phyloP scores from a whole-genome alignment of 331 rosid genomes.

The Quercus lobata region DNA sequence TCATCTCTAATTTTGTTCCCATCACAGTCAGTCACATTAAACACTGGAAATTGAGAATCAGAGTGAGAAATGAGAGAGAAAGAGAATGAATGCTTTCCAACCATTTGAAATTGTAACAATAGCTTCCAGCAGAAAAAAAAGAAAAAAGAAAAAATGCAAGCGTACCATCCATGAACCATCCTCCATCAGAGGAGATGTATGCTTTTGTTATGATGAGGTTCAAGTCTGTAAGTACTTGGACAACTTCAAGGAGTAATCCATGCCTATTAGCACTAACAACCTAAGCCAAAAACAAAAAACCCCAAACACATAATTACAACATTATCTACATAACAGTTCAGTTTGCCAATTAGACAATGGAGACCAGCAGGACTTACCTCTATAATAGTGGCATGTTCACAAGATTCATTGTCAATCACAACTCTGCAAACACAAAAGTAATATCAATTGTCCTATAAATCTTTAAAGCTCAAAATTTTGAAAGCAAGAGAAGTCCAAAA shows the following conservation, averaged over 20 bases:
- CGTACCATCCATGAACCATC: slow-evolving; percentile 96
- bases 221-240: slow-evolving; percentile 88
- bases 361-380: slow-evolving; percentile 40
- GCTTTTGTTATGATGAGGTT: slow-evolving; percentile 78
- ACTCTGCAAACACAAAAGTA: slow-evolving; percentile 53
- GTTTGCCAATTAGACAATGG: background rate
- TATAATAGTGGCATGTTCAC: slow-evolving; percentile 75
- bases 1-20: slow-evolving; percentile 84
- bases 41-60: slow-evolving; percentile 49
- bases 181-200: slow-evolving; percentile 87
- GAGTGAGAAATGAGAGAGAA: slow-evolving; percentile 5
- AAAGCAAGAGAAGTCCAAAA: background rate
- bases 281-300: slow-evolving; percentile 23
- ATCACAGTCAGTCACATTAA: slow-evolving; percentile 69
- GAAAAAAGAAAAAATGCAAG: background rate
- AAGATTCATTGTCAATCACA: slow-evolving; percentile 78
- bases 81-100: background rate
- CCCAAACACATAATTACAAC: background rate
- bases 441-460: background rate
- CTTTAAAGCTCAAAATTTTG: background rate
- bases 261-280: slow-evolving; percentile 84
- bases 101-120: background rate
- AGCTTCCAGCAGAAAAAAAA: background rate
- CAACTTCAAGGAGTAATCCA: slow-evolving; percentile 82
- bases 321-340: background rate